Conservation (phyloP, 1,284 basidiomycete species). For the Ustilago xerochloae region DNA sequence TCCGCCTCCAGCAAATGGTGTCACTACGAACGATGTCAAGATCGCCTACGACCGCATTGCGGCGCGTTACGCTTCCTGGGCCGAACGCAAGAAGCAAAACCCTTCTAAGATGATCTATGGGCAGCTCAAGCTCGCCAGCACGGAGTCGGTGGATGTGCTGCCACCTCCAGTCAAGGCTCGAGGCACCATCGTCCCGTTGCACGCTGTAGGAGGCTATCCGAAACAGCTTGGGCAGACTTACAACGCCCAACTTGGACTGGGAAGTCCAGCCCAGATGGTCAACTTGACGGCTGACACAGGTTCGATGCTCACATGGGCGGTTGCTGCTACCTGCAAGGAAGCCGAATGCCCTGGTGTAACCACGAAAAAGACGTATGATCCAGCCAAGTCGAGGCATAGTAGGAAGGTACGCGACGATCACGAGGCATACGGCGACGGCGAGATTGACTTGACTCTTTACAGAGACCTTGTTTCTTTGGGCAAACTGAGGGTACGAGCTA, state of each 20-base stretch:
- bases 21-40: constrained; percentile 17
- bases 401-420: constrained; percentile 10
- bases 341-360: constrained; percentile 17
- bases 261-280: constrained; percentile 24
- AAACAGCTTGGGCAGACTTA: constrained; percentile 41
- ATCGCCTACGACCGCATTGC: constrained; percentile 12
- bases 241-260: constrained; percentile 28
- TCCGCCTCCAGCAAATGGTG: neutral
- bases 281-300: constrained; percentile 43
- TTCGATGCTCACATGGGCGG: constrained; percentile 39
- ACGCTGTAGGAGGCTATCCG: constrained; percentile 26
- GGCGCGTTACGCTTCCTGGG: constrained; percentile 21
- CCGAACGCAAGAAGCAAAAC: constrained; percentile 1
- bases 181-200: constrained; percentile 12
- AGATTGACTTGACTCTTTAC: constrained; percentile 32
- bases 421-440: constrained; percentile 44
- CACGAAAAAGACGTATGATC: constrained; percentile 19
- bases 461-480: constrained; percentile 18
- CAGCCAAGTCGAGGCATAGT: constrained; percentile 15
- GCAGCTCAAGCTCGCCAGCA: neutral
- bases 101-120: neutral
- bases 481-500: constrained; percentile 4
- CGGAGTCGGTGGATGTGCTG: neutral
- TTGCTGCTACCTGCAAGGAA: constrained; percentile 16
- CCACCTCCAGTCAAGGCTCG: neutral